Evolutionary conservation across 139 green algal species (phyloP), one percentile per base, ranked within the genome.

Genomic region (Picochlorum sp.): DNA sequence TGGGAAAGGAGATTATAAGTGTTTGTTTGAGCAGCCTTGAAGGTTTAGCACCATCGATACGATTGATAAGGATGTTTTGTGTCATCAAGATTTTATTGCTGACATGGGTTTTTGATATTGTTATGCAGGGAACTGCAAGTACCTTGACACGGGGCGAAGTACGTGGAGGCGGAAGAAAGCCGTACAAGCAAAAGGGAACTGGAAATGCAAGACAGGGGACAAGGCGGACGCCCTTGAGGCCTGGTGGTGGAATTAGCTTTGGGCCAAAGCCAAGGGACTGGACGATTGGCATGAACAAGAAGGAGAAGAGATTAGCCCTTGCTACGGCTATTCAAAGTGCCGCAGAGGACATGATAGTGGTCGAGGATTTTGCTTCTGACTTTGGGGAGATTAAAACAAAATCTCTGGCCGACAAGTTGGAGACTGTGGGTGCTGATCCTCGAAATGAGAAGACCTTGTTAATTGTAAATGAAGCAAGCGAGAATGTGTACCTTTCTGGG

Each of bases 201-300:
- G 93, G 93, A 50, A 89, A 86, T 59, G 93, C 93, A 13, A 82
- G 93, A 20, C 72, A 74, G 49, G 93, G 93, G 25, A 90, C 72
- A 53, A 84, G 36, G 28, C 72, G 72, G 13, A 89, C 91, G 6
- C 91, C 91, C 18, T 76, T 97, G 49, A 84, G 80, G 57, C 81
- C 79, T n/a, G 90, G 89, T 52, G 91, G 91, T 75, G 93, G 93
- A 73, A 80, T 98, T 24, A 76, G 71, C 30, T 99, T 99, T 64
- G 93, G 93, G 29, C 93, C 93, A 67, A 98, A 97, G 85, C 91
- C 93, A 45, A 85, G 83, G 50, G 93, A 98, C 75, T 99, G 88
- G 88, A 82, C 57, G 39, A 89, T 96, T 73, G 91, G 84, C 61
- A 98, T 99, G 87, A 99, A 99, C 86, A 95, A 94, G 76, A 98